Percentiles rank a stretch among this genome's conserved stretches.
phyloP scores from a whole-genome alignment of 1,284 basidiomycete genomes.

The Ustilago lituana region DNA sequence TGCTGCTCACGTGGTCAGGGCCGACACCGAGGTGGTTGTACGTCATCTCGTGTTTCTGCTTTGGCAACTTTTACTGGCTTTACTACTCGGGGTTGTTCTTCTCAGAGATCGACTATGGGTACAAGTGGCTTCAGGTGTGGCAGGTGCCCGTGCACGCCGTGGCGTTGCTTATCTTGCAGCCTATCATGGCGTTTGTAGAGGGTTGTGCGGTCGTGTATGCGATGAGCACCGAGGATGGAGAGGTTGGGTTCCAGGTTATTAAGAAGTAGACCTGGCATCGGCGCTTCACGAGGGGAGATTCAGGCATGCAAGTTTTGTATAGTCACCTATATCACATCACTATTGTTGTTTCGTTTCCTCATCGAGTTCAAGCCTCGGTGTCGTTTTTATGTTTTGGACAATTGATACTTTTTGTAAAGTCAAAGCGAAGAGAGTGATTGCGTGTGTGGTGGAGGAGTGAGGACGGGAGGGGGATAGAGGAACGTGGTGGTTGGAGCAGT shows the following conservation, averaged over 20 bases:
- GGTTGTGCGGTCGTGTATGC: slow-evolving; percentile 68
- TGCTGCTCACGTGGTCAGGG: slow-evolving; percentile 40
- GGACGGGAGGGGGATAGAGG: no score
- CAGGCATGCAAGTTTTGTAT: no score
- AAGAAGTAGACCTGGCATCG: slow-evolving; percentile 48
- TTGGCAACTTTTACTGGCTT: slow-evolving; percentile 68
- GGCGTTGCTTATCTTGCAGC: slow-evolving; percentile 66
- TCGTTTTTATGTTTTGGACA: slow-evolving; percentile 11
- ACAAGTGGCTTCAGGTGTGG: slow-evolving; percentile 61
- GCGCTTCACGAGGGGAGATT: no score
- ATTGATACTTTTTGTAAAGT: neutral
- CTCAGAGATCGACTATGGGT: slow-evolving; percentile 66
- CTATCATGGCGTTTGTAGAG: slow-evolving; percentile 68
- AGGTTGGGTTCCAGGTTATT: slow-evolving; percentile 47
- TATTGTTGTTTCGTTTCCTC: neutral
- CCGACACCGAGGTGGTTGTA: slow-evolving; percentile 68
- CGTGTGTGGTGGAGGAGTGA: no score
- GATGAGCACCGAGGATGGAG: slow-evolving; percentile 64
- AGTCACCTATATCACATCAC: no score
- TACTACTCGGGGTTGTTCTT: slow-evolving; percentile 65
- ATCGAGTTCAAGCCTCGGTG: no score
- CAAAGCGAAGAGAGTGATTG: no score
- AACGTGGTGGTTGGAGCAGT: no score
- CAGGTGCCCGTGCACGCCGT: slow-evolving; percentile 64
- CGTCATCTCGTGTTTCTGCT: slow-evolving; percentile 68